Base-by-base conservation (phyloP, 176 grass and related monocot species). In the Hyparrhenia diplandra region DNA sequence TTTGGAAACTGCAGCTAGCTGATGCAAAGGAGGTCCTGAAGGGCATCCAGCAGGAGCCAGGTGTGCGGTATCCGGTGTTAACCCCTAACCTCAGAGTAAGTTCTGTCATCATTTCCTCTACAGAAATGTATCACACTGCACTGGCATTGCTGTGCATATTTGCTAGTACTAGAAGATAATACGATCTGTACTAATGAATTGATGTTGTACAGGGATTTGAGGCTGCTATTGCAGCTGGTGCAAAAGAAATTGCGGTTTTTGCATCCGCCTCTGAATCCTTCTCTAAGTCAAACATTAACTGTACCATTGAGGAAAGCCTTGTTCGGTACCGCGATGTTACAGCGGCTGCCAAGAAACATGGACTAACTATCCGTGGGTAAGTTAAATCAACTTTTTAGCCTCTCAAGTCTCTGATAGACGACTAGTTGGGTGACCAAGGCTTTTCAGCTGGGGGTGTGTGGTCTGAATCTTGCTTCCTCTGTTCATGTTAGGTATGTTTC, bases 11-110 rank as follows among this genome's bases (percentile, higher is more conserved):
- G 28, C 85, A 98, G 96, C 67, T 98, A 74, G 86, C 92, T 28
- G 92, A 98, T 87, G 92, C 96, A 61, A 95, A 95, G 90, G 92
- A 98, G 61, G 96, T 98, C 32, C 82, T 98, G 59, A 31, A 79
- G 78, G 88, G 88, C 27, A 91, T 98, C 70, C 74, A 16, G 69
- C 57, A 82, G 13, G 47, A 82, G 9, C 74, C 88, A 51, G 68
- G 79, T 62, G 86, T 87, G 57, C 77, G 85, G 70, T 89, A 88
- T 79, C 92, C 90, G 14, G 96, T 98, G 55, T 80, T 95, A 84
- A 95, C 92, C 88, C 96, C 96, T 78, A 98, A 95, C 85, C 87
- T 98, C 40, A 98, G 87, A 81, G 96, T 98, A 89, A 42, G 77
- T 28, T 78, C 1, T 35, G 10, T 23, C 11, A 58, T 49, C 28